A percentile compares a stretch with the other conserved stretches of the same genome.
Conservation (phyloP, 129 eudicot genomes). For the Escallonia rubra region DNA sequence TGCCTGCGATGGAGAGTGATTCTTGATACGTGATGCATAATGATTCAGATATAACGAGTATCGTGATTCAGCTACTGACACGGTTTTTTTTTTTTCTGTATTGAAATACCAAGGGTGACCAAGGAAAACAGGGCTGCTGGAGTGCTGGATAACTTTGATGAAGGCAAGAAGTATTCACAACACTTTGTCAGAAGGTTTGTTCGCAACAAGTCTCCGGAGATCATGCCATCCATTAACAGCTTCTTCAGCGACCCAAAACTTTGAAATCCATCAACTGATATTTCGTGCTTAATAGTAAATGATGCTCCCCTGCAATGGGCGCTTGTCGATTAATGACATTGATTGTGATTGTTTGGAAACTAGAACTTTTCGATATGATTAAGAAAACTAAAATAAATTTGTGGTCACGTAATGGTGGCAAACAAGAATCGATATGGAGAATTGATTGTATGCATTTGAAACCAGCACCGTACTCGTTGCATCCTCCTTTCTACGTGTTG, state of each 20-base stretch:
- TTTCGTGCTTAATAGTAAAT: no score
- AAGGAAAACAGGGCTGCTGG: conserved; percentile 97
- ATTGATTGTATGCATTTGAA: no score
- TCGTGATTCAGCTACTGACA: not conserved
- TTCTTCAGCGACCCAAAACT: conserved; percentile 78
- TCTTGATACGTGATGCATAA: no score
- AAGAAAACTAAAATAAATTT: not conserved
- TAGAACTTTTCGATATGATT: not conserved
- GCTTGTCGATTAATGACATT: not conserved
- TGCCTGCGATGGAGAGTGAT: no score
- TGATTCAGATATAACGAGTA: not conserved
- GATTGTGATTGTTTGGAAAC: conserved; percentile 1
- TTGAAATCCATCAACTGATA: not conserved
- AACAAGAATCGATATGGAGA: conserved; percentile 14
- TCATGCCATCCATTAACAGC: conserved; percentile 76
- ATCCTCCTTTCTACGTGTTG: no score
- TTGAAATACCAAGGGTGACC: conserved; percentile 46
- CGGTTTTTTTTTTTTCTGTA: not conserved
- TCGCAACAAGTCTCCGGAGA: conserved; percentile 65
- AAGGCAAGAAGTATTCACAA: conserved; percentile 82
- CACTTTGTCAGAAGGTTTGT: conserved; percentile 79
- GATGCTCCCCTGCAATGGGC: no score
- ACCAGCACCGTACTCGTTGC: no score
- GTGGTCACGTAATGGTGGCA: conserved; percentile 9
- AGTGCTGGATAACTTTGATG: conserved; percentile 67